Percentiles rank a stretch among this genome's conserved stretches.
Conservation (phyloP, 2,329 filamentous ascomycete genomes). For the Zymoseptoria brevis region DNA sequence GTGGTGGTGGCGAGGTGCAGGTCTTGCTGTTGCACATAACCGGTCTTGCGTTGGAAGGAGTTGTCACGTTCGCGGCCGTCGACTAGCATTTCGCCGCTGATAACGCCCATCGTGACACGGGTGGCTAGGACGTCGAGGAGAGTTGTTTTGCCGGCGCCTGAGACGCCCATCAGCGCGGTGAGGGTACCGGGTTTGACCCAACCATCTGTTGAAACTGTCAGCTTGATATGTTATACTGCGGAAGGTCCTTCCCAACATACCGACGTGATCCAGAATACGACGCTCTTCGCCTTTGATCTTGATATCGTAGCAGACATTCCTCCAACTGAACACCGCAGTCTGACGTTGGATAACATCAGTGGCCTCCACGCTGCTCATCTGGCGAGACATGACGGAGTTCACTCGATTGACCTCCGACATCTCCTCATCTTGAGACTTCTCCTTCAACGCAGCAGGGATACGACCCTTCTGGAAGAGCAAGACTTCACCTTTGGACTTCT, state of each 20-base stretch:
- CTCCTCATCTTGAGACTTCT: constrained; percentile 34
- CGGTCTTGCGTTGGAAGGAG: constrained; percentile 85
- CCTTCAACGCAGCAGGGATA: constrained; percentile 45
- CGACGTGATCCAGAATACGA: constrained; percentile 73
- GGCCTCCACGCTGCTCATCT: constrained; percentile 31
- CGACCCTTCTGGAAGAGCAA: constrained; percentile 43
- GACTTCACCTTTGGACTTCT: constrained; percentile 46
- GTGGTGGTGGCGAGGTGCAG: constrained; percentile 77
- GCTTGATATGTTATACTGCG: background rate
- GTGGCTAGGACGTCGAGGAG: constrained; percentile 79
- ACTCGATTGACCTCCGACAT: constrained; percentile 5
- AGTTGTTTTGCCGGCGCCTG: constrained; percentile 90
- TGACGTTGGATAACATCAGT: constrained; percentile 50
- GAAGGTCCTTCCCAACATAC: background rate
- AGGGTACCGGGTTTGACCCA: constrained; percentile 91
- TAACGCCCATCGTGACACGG: constrained; percentile 80
- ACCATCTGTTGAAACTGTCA: constrained; percentile 45
- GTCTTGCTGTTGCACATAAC: constrained; percentile 90
- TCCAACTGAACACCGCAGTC: constrained; percentile 78
- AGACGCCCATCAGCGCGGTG: constrained; percentile 85
- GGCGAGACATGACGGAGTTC: constrained; percentile 19
- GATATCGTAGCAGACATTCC: constrained; percentile 69
- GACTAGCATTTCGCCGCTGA: constrained; percentile 79
- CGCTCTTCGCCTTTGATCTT: constrained; percentile 71
- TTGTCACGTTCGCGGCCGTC: constrained; percentile 65